Evolutionary conservation across 306 rosid species (phyloP), one percentile per base, ranked within the genome.

Genomic region (Rubus parviflorus): DNA sequence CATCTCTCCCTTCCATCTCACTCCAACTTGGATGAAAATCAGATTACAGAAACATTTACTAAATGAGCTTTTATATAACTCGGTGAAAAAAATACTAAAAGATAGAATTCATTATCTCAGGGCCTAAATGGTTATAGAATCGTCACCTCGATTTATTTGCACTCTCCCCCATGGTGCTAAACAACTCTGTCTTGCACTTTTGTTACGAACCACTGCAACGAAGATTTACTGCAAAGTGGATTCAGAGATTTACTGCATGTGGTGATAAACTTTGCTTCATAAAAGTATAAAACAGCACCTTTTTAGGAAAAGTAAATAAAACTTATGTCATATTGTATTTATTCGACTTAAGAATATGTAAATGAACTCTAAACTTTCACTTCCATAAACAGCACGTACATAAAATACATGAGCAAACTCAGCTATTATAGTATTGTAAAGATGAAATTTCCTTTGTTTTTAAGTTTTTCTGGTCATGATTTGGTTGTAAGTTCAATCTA

Each of bases 101-200:
- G 38, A 17, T 70, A 53, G 20, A 22, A 37, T n/a, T n/a, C n/a
- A n/a, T n/a, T n/a, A n/a, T n/a, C n/a, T n/a, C n/a, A n/a, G n/a
- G n/a, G n/a, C n/a, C n/a, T n/a, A 60, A 75, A 23, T 61, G 66
- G 11, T 11, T 13, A 7, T 52, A 43, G 73, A 1, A 25, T n/a
- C n/a, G 86, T 80, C 79, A 88, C 98, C 98, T 84, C 25, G 91
- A 90, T 81, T 91, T 87, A 74, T 86, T 90, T 52, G 89, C 96
- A 87, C 76, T 85, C 73, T 90, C 87, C 88, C 98, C 87, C 70
- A 88, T 84, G 73, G 85, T 82, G 86, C 89, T 86, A 25, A 25
- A 77, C 81, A 80, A 91, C 88, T 77, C 97, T 88, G 61, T 91
- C 97, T 76, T 90, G 98, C 35, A 90, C 77, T 83, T 87, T 86